Conservation (phyloP, 495 filamentous ascomycete genomes). For the Penicillium longicatenatum region DNA sequence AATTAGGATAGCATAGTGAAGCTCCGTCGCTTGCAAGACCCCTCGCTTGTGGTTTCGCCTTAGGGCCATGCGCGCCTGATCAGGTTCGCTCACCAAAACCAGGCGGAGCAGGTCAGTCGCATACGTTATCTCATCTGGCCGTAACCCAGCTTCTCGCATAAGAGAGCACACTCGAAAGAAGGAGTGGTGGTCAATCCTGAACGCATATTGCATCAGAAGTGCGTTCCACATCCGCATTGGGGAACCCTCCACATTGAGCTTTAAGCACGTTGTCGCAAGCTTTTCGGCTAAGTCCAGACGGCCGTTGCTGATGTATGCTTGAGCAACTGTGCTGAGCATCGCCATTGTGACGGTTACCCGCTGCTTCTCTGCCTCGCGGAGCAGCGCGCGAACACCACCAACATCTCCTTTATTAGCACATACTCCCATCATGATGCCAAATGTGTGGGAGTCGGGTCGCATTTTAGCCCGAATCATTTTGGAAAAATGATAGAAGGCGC, state of each 20-base stretch:
- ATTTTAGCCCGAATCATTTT: slow-evolving; percentile 47
- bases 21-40: slow-evolving; percentile 58
- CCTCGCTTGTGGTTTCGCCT: slow-evolving; percentile 56
- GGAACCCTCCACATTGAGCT: slow-evolving; percentile 42
- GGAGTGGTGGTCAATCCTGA: slow-evolving; percentile 60
- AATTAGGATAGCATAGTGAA: slow-evolving; percentile 80
- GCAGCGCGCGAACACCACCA: slow-evolving; percentile 63
- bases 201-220: slow-evolving; percentile 67
- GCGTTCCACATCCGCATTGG: slow-evolving; percentile 76
- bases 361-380: slow-evolving; percentile 50
- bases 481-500: slow-evolving; percentile 60
- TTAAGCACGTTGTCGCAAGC: slow-evolving; percentile 50
- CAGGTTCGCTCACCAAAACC: slow-evolving; percentile 57
- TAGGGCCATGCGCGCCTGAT: slow-evolving; percentile 68
- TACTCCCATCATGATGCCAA: slow-evolving; percentile 70
- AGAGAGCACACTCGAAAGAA: slow-evolving; percentile 60
- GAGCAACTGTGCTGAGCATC: slow-evolving; percentile 66
- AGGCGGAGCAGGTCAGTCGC: slow-evolving; percentile 72
- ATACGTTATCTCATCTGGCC: slow-evolving; percentile 72
- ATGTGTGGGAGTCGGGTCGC: slow-evolving; percentile 61
- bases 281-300: slow-evolving; percentile 60
- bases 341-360: slow-evolving; percentile 44
- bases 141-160: slow-evolving; percentile 61
- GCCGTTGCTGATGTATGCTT: slow-evolving; percentile 68
- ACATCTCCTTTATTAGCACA: slow-evolving; percentile 74